Conservation (phyloP, 192 early-diverging fungal species). For the Cladochytrium replicatum region DNA sequence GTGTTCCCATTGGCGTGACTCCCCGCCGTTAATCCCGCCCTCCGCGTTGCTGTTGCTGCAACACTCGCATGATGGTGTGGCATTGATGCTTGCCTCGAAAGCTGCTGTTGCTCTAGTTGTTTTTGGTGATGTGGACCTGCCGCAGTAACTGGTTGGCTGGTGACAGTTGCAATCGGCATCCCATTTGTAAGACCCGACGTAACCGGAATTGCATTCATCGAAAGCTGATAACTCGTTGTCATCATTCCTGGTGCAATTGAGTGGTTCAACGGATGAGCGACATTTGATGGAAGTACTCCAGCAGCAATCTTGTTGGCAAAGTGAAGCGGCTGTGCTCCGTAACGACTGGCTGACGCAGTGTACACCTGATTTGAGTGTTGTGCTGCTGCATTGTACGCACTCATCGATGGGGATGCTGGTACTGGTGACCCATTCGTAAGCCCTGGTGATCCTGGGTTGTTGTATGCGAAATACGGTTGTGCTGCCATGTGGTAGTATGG, state of each 20-base stretch:
- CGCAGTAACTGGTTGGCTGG: slow-evolving; percentile 17
- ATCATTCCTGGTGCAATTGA: neutral
- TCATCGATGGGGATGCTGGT: slow-evolving; percentile 16
- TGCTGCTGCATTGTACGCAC: slow-evolving; percentile 3
- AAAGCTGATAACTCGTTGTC: slow-evolving; percentile 4
- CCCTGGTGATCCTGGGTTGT: slow-evolving; percentile 17
- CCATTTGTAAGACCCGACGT: neutral
- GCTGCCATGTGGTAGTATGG: slow-evolving; percentile 13
- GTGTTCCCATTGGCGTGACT: neutral
- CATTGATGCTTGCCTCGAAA: slow-evolving; percentile 64
- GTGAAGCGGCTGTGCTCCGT: slow-evolving; percentile 8
- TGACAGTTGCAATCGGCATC: neutral
- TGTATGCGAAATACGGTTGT: slow-evolving; percentile 15
- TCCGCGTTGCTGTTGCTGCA: slow-evolving; percentile 69
- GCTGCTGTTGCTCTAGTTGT: slow-evolving; percentile 60
- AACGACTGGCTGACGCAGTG: slow-evolving; percentile 5
- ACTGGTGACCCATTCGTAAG: slow-evolving; percentile 9
- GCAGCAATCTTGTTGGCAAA: slow-evolving; percentile 10
- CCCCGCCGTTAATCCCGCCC: slow-evolving; percentile 13
- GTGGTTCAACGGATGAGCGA: slow-evolving; percentile 16
- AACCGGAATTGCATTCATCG: neutral
- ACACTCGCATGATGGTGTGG: slow-evolving; percentile 87
- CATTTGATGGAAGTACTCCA: slow-evolving; percentile 14
- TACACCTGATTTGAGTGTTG: slow-evolving; percentile 10
- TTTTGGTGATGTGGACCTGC: slow-evolving; percentile 59